phyloP scores from a whole-genome alignment of 2,329 filamentous ascomycete species.

The Fusarium azukiicola region DNA sequence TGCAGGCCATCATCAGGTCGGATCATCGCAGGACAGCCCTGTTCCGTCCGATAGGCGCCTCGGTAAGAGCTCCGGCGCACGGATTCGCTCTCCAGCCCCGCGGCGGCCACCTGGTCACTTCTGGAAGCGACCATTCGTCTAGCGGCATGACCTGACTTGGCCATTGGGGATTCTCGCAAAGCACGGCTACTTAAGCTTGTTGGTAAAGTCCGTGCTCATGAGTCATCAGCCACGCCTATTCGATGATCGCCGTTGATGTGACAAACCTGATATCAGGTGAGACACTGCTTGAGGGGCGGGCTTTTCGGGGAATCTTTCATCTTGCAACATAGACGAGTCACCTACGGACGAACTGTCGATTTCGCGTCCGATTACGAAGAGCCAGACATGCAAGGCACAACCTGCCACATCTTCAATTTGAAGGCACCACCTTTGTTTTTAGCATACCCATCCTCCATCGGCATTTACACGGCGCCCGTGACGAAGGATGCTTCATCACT shows the following conservation, averaged over 20 bases:
- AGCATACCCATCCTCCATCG: conserved; percentile 62
- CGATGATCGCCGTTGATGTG: background rate
- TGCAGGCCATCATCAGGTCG: background rate
- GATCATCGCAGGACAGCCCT: conserved; percentile 16
- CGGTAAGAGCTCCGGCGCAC: conserved; percentile 3
- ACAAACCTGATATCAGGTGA: conserved; percentile 14
- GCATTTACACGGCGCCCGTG: conserved; percentile 61
- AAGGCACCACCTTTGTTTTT: background rate
- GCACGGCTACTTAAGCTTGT: conserved; percentile 7
- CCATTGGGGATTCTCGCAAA: conserved; percentile 8
- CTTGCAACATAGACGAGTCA: conserved; percentile 6
- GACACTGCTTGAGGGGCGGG: background rate
- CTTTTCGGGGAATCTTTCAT: background rate
- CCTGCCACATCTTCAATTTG: background rate
- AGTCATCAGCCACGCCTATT: background rate
- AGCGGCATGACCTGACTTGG: background rate
- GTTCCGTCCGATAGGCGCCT: conserved; percentile 9
- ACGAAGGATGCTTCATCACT: conserved; percentile 51
- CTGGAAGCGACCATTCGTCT: conserved; percentile 13
- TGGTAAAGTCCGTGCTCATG: conserved; percentile 1
- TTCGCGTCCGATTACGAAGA: background rate
- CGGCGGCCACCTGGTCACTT: background rate
- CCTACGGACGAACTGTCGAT: background rate
- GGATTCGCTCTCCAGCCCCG: background rate
- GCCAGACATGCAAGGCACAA: background rate